phyloP scores from a whole-genome alignment of 2,329 filamentous ascomycete species.

The Biscogniauxia sp. region DNA sequence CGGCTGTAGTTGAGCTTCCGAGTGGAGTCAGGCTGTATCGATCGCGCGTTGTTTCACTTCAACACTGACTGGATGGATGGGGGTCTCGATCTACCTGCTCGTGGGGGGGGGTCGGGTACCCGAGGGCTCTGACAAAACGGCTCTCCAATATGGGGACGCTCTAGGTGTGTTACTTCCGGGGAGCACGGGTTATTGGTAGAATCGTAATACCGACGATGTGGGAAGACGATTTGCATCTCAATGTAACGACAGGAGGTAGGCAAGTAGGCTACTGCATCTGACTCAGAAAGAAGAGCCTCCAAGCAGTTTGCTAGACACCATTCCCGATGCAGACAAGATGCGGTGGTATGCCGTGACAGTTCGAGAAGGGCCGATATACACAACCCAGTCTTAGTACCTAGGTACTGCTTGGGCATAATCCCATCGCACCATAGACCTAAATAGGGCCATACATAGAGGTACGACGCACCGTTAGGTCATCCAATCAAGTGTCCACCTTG shows the following conservation, averaged over 20 bases:
- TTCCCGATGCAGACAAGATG: constrained; percentile 1
- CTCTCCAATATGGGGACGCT: not conserved
- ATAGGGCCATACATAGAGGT: not conserved
- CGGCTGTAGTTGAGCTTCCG: not conserved
- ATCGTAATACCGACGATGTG: constrained; percentile 15
- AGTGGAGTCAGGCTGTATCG: not conserved
- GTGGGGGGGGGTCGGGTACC: not conserved
- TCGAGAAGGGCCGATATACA: not conserved
- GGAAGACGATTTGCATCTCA: constrained; percentile 17
- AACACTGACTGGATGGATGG: not conserved
- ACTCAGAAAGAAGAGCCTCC: constrained; percentile 14
- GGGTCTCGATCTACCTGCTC: not conserved
- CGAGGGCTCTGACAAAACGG: not conserved
- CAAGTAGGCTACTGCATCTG: constrained; percentile 21
- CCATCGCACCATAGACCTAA: not conserved
- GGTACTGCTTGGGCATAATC: not conserved
- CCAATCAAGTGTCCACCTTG: not conserved
- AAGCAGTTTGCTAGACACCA: constrained; percentile 3
- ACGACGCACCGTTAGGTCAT: not conserved
- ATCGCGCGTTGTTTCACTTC: not conserved
- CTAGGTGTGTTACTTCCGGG: not conserved
- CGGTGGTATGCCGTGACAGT: not conserved
- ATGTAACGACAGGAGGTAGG: constrained; percentile 3
- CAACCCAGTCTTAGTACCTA: not conserved
- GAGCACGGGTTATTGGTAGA: not conserved